These are phyloP conservation scores for Phlyctochytrium bullatum DNA, from an alignment of 192 early-diverging fungal genomes.

Conservation along the genomic window DNA sequence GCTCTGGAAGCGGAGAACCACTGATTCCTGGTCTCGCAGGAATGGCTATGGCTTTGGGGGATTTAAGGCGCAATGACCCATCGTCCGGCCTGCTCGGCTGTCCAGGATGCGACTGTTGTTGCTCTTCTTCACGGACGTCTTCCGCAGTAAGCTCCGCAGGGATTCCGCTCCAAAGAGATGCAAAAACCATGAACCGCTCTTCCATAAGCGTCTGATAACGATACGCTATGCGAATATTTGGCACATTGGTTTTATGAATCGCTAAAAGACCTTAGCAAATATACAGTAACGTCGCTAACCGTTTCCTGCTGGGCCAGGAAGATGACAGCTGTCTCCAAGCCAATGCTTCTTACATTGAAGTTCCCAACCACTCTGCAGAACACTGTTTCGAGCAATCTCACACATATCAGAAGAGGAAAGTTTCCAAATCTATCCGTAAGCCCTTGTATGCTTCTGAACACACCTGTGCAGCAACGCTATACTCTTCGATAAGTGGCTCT, in stretches of 20 bases:
- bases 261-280: constrained; percentile 42
- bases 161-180: constrained; percentile 23
- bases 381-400: constrained; percentile 88
- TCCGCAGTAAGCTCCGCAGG: not conserved
- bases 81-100: not conserved
- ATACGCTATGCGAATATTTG: constrained; percentile 78
- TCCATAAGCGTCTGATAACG: constrained; percentile 83
- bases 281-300: constrained; percentile 23
- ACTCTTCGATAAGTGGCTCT: constrained; percentile 96
- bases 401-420: constrained; percentile 90
- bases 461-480: constrained; percentile 88
- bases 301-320: constrained; percentile 74
- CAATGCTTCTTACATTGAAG: constrained; percentile 83
- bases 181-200: constrained; percentile 65
- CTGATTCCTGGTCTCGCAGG: not conserved
- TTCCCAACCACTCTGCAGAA: constrained; percentile 89
- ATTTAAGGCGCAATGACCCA: not conserved
- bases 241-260: constrained; percentile 91
- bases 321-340: constrained; percentile 75
- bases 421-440: constrained; percentile 77
- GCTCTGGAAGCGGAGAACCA: not conserved
- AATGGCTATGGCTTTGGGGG: not conserved
- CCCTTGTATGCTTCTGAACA: not conserved
- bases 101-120: not conserved
- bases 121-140: not conserved